phyloP scores from a whole-genome alignment of 129 eudicot species.

The Calendula officinalis region DNA sequence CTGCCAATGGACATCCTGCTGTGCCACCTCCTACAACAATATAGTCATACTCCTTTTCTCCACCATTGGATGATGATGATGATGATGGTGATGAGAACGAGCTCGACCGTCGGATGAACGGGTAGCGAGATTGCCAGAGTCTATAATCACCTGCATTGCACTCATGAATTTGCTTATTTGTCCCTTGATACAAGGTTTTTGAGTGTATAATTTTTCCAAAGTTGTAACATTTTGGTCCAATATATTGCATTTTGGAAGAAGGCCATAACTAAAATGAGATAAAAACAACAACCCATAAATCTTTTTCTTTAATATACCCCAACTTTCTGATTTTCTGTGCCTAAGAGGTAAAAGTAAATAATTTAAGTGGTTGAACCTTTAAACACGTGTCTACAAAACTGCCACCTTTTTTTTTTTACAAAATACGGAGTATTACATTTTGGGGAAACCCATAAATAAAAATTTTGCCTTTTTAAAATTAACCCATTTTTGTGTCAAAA shows the following conservation, averaged over 20 bases:
- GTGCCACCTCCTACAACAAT: constrained; percentile 97
- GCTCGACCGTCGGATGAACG: constrained; percentile 73
- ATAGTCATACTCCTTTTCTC: constrained; percentile 55
- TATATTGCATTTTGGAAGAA: neutral
- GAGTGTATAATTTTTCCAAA: constrained; percentile 6
- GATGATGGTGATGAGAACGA: constrained; percentile 41
- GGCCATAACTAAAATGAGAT: neutral
- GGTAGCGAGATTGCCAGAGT: constrained; percentile 50
- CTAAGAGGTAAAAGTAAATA: too few species aligned
- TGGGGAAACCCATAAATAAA: too few species aligned
- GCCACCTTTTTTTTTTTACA: neutral
- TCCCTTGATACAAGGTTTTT: constrained; percentile 1
- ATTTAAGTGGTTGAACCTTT: too few species aligned
- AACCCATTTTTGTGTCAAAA: constrained; percentile 12
- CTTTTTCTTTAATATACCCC: too few species aligned
- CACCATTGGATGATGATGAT: constrained; percentile 29
- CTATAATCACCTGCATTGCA: constrained; percentile 40
- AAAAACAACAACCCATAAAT: neutral
- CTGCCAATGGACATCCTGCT: constrained; percentile 97
- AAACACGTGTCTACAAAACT: neutral
- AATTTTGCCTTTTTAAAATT: too few species aligned
- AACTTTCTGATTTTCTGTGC: too few species aligned
- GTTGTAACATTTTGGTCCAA: too few species aligned
- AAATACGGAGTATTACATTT: too few species aligned
- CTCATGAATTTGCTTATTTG: neutral